Evolutionary conservation across 2,329 filamentous ascomycete genomes (phyloP), one percentile per base, ranked within the genome.

Genomic region (Alternaria hordeiaustralica): DNA sequence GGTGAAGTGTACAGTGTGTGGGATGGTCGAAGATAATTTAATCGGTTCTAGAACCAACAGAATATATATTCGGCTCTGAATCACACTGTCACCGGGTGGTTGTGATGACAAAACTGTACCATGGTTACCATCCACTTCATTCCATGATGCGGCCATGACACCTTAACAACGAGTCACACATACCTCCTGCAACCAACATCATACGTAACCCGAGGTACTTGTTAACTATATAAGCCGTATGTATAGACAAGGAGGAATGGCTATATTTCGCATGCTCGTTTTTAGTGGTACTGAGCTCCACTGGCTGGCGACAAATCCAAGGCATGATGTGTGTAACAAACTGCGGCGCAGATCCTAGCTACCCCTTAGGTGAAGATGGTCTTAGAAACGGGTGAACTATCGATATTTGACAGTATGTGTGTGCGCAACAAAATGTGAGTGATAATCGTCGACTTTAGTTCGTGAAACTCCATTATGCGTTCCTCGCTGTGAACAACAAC

Each of bases 31-130:
- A 33, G 30, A 15, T 8, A 33, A 15, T 33, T 4, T 8, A 1
- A 15, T 15, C 30, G 3, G 30, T 33, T 33, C 4, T 36, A 36
- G 0, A 13, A 9, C 6, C 30, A 36, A 36, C 33, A 36, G 33
- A 36, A 36, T 36, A 36, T 36, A 9, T 36, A n/a, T 4, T 36
- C 8, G 33, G 15, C 8, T 36, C 33, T 36, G 13, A 5, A 0
- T 36, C 13, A 36, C 7, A 9, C 4, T 9, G 1, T 9, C 0
- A 5, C 1, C 7, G 4, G n/a, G 7, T 36, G 33, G 13, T 0
- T n/a, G 15, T 36, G 13, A 9, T 36, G 33, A 2, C 33, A 9
- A 15, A n/a, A 36, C 33, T 10, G 2, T 36, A 36, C 33, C 33
- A 9, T 36, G 33, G 33, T 36, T 36, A n/a, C 15, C 4, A 36